Evolutionary conservation across 768 basidiomycete genomes (phyloP).

Genomic region (Hortiboletus campestris): DNA sequence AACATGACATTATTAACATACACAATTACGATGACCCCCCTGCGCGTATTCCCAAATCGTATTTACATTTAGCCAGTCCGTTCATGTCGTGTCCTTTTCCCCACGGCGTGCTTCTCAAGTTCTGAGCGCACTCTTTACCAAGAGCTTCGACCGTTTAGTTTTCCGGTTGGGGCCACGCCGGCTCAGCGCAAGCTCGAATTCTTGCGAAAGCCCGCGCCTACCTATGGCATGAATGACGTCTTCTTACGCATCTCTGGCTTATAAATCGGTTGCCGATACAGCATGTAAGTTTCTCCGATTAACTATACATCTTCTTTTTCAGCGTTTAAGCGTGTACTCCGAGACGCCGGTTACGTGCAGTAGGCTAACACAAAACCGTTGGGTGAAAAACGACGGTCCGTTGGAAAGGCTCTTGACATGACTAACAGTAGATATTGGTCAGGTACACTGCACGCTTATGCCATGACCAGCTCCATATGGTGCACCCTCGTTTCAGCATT

Average conservation of each 20-base stretch:
- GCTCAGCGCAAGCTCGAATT: neutral
- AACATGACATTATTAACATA: neutral
- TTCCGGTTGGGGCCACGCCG: constrained; percentile 1
- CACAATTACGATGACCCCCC: constrained; percentile 6
- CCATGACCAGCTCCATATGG: neutral
- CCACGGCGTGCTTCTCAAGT: constrained; percentile 17
- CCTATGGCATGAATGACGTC: constrained; percentile 3
- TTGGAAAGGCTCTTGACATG: too few relatives aligned
- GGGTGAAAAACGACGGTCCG: too few relatives aligned
- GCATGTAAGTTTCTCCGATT: too few relatives aligned
- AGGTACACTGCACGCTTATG: neutral
- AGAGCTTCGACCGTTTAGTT: constrained; percentile 13
- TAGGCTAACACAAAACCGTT: too few relatives aligned
- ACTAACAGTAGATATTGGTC: too few relatives aligned
- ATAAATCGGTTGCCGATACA: neutral
- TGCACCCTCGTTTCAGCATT: neutral
- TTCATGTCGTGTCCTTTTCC: neutral
- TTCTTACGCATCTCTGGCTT: neutral
- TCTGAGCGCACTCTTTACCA: constrained; percentile 5
- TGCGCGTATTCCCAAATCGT: neutral
- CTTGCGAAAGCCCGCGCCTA: neutral
- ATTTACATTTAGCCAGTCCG: neutral
- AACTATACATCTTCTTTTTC: neutral
- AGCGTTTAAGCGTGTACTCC: neutral
- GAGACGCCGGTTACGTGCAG: neutral